phyloP scores from a whole-genome alignment of 108 stramenopile genomes.

The Nannochloropsis oceanica region DNA sequence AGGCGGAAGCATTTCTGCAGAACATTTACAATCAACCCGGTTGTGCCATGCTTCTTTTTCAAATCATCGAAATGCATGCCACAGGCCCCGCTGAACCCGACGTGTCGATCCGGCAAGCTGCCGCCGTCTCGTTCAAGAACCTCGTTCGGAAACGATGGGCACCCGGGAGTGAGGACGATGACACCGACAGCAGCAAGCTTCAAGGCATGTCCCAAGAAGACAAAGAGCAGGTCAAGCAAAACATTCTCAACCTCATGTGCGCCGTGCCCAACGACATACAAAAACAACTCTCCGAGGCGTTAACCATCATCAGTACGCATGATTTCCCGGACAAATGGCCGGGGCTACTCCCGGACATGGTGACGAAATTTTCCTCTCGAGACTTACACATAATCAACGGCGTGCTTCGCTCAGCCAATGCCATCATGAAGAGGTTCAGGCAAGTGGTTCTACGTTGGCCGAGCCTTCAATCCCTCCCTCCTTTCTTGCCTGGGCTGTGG shows the following conservation, averaged over 20 bases:
- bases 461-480: too few species aligned
- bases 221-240: constrained; percentile 65
- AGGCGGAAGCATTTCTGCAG: constrained; percentile 7
- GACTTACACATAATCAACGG: constrained; percentile 68
- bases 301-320: constrained; percentile 70
- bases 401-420: constrained; percentile 83
- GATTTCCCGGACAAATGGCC: constrained; percentile 93
- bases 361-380: constrained; percentile 5
- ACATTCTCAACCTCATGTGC: constrained; percentile 90
- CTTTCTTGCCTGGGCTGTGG: too few species aligned
- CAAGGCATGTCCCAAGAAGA: constrained; percentile 30
- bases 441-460: constrained; percentile 67
- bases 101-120: constrained; percentile 26
- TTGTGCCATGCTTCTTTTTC: constrained; percentile 8
- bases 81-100: constrained; percentile 2
- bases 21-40: constrained; percentile 9
- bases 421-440: constrained; percentile 81
- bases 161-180: constrained; percentile 47
- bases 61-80: constrained; percentile 18
- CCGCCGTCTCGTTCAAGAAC: constrained; percentile 93
- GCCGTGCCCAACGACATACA: constrained; percentile 71
- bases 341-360: constrained; percentile 70
- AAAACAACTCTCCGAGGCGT: constrained; percentile 72
- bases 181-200: constrained; percentile 18
- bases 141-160: constrained; percentile 88